Base-by-base conservation (phyloP, 2,329 filamentous ascomycete species). In the Coniella lustricola region DNA sequence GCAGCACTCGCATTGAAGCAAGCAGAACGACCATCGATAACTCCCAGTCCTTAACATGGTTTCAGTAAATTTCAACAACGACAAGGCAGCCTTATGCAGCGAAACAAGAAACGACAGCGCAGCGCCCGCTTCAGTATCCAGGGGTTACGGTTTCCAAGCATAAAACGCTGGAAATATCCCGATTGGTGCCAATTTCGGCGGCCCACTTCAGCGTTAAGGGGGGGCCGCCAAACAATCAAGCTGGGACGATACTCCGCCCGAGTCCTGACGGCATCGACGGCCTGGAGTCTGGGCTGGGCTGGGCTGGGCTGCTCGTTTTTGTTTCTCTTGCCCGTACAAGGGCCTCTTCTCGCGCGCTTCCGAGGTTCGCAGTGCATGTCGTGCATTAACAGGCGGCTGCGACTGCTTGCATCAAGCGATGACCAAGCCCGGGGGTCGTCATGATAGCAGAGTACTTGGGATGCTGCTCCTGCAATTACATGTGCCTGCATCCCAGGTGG, bases 391-490 rank as follows among this genome's bases (percentile, higher is more conserved):
- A 39, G 14, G 18, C 13, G 17, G 4, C 36, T 18, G 34, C n/a
- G 8, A 3, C 13, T 17, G n/a, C 16, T 7, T 17, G 34, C 25
- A 31, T 32, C 21, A 43, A 37, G 46, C 7, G 22, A 43, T 48
- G 32, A 16, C 12, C 14, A 7, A 29, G 38, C 16, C 9, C 16
- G 14, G n/a, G 31, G 3, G 25, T 10, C 14, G 25, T 10, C 3
- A 31, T 29, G 50, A 33, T 52, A 52, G 31, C 33, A 7, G 37
- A 22, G 21, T n/a, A 52, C 50, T 36, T 43, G 32, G 35, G 35
- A 32, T 42, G n/a, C 29, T 36, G 43, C 50, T 52, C 50, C 46
- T 52, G 50, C 36, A 50, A 50, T 49, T 44, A 46, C 22, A 39
- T 39, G 18, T 21, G 41, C 32, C 40, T 49, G 33, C 38, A 48